Conservation (phyloP, 2,329 filamentous ascomycete species). For the Alternaria panax region DNA sequence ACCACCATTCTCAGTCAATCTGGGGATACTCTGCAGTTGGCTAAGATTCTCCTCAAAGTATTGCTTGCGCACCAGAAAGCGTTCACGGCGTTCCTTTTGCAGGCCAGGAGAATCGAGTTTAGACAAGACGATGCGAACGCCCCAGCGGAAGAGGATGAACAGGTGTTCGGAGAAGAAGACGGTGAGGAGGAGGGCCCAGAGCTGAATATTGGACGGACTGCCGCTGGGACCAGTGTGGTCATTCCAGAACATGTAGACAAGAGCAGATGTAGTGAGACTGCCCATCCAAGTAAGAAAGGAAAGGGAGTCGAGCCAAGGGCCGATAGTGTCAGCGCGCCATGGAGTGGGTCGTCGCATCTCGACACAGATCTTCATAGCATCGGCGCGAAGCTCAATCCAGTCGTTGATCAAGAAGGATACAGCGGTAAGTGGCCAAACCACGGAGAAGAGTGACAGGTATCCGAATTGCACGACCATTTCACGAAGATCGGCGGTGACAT, state of each 20-base stretch:
- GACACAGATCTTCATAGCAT: conserved; percentile 91
- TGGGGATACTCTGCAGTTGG: conserved; percentile 56
- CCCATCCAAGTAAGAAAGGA: conserved; percentile 94
- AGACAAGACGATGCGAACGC: conserved; percentile 74
- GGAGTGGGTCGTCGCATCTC: conserved; percentile 90
- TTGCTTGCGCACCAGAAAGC: conserved; percentile 80
- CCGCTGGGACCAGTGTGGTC: conserved; percentile 71
- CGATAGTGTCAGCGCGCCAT: conserved; percentile 90
- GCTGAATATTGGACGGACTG: conserved; percentile 73
- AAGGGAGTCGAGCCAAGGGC: conserved; percentile 86
- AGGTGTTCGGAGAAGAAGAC: conserved; percentile 89
- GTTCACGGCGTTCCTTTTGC: conserved; percentile 82
- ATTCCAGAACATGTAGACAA: conserved; percentile 87
- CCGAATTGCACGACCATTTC: conserved; percentile 72
- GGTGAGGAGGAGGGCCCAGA: conserved; percentile 80
- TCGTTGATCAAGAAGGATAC: conserved; percentile 92
- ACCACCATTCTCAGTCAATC: conserved; percentile 53
- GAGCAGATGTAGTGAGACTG: conserved; percentile 82
- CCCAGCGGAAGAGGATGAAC: conserved; percentile 79
- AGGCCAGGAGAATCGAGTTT: conserved; percentile 87
- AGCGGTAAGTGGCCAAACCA: conserved; percentile 92
- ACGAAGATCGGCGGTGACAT: conserved; percentile 87
- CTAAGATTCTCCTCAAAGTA: conserved; percentile 77
- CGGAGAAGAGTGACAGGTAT: conserved; percentile 89
- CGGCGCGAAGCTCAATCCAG: conserved; percentile 92